These are phyloP conservation scores for Wallacemonas sp. DNA, from an alignment of 208 protist species.

Conservation along the genomic window DNA sequence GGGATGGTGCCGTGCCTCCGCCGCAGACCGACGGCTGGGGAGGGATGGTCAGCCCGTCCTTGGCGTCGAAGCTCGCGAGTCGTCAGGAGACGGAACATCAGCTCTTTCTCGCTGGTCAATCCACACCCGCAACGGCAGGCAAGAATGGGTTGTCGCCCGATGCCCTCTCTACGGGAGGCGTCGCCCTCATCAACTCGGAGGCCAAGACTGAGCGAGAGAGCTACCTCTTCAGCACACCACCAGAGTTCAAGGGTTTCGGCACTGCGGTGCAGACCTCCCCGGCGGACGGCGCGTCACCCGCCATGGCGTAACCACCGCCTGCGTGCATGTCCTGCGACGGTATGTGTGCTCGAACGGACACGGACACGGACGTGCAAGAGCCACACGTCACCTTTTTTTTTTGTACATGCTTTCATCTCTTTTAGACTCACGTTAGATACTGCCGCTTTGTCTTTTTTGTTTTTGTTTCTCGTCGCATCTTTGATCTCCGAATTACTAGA, in stretches of 20 bases:
- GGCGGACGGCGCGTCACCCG: slow-evolving; percentile 13
- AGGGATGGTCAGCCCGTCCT: slow-evolving; percentile 12
- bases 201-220: slow-evolving; percentile 38
- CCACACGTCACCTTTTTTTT: background rate
- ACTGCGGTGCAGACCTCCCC: slow-evolving; percentile 11
- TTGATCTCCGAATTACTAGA: too few species aligned
- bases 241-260: slow-evolving; percentile 71
- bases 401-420: background rate
- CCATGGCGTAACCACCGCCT: too few species aligned
- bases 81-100: slow-evolving; percentile 35
- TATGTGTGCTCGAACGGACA: too few species aligned
- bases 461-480: too few species aligned
- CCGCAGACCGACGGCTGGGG: slow-evolving; percentile 3
- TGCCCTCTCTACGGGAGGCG: background rate
- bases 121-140: background rate
- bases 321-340: too few species aligned
- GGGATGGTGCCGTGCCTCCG: background rate
- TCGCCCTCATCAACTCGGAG: slow-evolving; percentile 19
- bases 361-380: too few species aligned
- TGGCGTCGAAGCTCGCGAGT: slow-evolving; percentile 21
- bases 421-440: background rate
- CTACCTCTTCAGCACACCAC: slow-evolving; percentile 71
- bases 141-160: background rate
- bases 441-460: background rate
- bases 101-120: slow-evolving; percentile 4